phyloP scores from a whole-genome alignment of 345 rosid species.

The Noccaea caerulescens region DNA sequence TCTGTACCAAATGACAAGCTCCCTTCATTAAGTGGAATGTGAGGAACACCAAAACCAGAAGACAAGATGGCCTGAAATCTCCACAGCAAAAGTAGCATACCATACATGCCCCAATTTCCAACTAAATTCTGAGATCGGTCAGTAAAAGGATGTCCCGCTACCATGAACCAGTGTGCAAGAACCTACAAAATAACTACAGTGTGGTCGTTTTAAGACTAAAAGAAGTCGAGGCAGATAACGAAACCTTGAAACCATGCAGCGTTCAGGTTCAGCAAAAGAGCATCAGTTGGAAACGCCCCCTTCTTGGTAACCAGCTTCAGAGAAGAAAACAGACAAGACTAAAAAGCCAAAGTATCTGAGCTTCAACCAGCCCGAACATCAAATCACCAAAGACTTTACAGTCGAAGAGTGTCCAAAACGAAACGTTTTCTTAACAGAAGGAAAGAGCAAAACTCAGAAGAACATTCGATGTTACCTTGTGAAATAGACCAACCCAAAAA shows the following conservation, averaged over 20 bases:
- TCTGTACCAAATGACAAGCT: background rate
- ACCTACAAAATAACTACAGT: background rate
- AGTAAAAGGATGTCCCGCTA: background rate
- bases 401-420: background rate
- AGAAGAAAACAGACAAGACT: background rate
- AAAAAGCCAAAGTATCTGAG: background rate
- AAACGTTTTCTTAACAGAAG: background rate
- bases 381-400: conserved; percentile 7
- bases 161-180: background rate
- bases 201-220: background rate
- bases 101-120: background rate
- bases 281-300: background rate
- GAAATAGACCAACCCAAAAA: conserved; percentile 1
- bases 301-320: conserved; percentile 9
- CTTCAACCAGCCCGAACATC: background rate
- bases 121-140: background rate
- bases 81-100: background rate
- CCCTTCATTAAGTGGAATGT: background rate
- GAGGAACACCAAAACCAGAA: background rate
- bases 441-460: background rate
- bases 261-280: background rate
- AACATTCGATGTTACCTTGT: background rate
- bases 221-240: background rate
- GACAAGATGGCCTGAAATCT: no score
- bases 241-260: background rate